Percentiles rank a stretch among this genome's conserved stretches.
Conservation (phyloP, 495 filamentous ascomycete genomes). For the Poronia punctata region DNA sequence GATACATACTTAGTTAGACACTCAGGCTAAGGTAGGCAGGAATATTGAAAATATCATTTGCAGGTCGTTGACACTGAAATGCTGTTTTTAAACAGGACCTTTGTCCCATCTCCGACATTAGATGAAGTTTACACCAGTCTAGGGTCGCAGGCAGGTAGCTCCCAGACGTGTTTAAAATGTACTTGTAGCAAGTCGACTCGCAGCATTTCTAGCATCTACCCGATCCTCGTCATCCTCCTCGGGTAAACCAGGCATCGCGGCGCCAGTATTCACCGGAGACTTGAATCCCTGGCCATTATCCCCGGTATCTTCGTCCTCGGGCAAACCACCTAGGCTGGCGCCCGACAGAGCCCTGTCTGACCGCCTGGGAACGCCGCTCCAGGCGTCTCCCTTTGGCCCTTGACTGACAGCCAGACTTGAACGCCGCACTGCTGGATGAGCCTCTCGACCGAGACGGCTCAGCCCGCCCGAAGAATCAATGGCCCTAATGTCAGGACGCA, state of each 20-base stretch:
- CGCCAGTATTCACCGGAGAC: slow-evolving; percentile 42
- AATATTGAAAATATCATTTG: too few species aligned
- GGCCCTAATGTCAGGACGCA: slow-evolving; percentile 84
- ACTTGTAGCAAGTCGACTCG: slow-evolving; percentile 84
- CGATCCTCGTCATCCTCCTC: slow-evolving; percentile 93
- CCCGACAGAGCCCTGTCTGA: slow-evolving; percentile 73
- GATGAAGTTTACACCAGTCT: too few species aligned
- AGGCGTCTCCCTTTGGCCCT: slow-evolving; percentile 92
- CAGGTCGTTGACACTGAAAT: too few species aligned
- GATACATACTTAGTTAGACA: too few species aligned
- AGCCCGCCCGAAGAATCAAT: slow-evolving; percentile 89
- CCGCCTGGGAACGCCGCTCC: slow-evolving; percentile 87
- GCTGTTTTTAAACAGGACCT: too few species aligned
- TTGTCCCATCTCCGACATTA: too few species aligned
- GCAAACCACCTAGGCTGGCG: slow-evolving; percentile 48
- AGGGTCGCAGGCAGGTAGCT: background rate
- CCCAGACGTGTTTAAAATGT: slow-evolving; percentile 58
- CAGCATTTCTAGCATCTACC: slow-evolving; percentile 91
- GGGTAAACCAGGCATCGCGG: slow-evolving; percentile 51
- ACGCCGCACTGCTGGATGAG: slow-evolving; percentile 68
- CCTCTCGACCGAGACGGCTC: slow-evolving; percentile 78
- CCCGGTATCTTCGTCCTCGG: slow-evolving; percentile 39
- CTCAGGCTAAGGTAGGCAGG: too few species aligned
- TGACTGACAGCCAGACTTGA: slow-evolving; percentile 76
- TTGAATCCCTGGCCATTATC: slow-evolving; percentile 34